Conservation (phyloP, 208 protist genomes). For the Trypanosoma congolense region DNA sequence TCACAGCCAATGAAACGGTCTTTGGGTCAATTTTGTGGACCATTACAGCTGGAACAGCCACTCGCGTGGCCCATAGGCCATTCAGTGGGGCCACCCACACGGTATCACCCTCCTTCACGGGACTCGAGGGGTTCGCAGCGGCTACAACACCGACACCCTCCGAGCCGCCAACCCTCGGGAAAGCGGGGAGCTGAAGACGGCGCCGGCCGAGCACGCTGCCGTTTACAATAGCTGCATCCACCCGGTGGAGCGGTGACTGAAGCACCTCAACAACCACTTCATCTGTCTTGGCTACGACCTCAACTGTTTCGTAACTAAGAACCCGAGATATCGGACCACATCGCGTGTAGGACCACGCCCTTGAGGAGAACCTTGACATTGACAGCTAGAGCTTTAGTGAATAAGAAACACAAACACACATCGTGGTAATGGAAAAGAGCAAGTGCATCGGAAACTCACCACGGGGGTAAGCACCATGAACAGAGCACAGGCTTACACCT, state of each 20-base stretch:
- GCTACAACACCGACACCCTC: conserved; percentile 68
- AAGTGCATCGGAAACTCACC: too few species aligned
- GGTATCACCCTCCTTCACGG: conserved; percentile 64
- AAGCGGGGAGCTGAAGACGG: conserved; percentile 26
- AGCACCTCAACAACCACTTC: conserved; percentile 62
- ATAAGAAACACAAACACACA: conserved; percentile 9
- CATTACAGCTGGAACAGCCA: conserved; percentile 32
- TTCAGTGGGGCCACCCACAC: conserved; percentile 68
- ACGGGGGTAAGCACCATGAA: too few species aligned
- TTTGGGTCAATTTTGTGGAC: conserved; percentile 59
- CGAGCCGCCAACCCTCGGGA: conserved; percentile 54
- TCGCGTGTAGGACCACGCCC: conserved; percentile 63
- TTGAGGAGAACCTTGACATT: conserved; percentile 60
- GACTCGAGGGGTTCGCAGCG: conserved; percentile 6
- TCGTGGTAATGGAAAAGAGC: background rate
- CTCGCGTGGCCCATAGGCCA: conserved; percentile 59
- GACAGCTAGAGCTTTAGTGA: conserved; percentile 3
- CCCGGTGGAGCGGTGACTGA: conserved; percentile 54
- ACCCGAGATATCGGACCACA: conserved; percentile 50
- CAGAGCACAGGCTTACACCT: too few species aligned
- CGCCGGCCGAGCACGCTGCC: conserved; percentile 56
- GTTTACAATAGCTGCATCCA: conserved; percentile 64
- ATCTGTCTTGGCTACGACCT: conserved; percentile 36
- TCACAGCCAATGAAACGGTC: conserved; percentile 41
- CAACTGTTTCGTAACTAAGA: conserved; percentile 46